Percentiles rank a stretch among this genome's conserved stretches.
Evolutionary conservation across 768 basidiomycete genomes (phyloP).

Genomic region (Xerocomellus chrysenteron): DNA sequence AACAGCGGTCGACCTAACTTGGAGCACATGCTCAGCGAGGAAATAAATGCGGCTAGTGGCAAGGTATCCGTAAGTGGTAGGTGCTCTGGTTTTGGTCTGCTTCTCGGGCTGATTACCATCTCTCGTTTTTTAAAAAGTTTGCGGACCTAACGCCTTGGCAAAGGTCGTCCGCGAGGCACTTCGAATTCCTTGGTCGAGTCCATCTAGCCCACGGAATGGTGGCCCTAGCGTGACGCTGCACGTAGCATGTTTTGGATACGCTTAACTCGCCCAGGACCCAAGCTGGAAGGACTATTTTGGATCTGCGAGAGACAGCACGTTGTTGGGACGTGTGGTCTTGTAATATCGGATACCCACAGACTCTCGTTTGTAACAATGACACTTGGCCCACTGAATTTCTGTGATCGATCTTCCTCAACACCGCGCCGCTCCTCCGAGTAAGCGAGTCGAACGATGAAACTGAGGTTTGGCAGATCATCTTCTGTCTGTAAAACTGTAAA

Average conservation of each 20-base stretch:
- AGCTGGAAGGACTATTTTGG: neutral
- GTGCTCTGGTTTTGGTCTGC: constrained; percentile 5
- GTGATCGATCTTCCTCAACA: neutral
- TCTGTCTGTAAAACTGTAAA: too few relatives aligned
- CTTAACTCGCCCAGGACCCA: constrained; percentile 2
- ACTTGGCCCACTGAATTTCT: too few relatives aligned
- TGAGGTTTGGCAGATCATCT: neutral
- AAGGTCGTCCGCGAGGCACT: constrained; percentile 38
- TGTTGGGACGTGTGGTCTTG: neutral
- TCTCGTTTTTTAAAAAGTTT: constrained; percentile 11
- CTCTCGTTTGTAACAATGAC: neutral
- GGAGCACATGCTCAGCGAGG: constrained; percentile 32
- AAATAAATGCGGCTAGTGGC: constrained; percentile 33
- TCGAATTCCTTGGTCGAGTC: constrained; percentile 30
- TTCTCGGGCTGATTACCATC: neutral
- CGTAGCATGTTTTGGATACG: constrained; percentile 37
- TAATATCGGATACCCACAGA: neutral
- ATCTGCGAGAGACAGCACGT: neutral
- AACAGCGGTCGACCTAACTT: constrained; percentile 43
- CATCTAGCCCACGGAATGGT: constrained; percentile 27
- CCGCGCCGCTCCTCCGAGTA: neutral
- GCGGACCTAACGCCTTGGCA: constrained; percentile 41
- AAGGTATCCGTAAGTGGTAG: constrained; percentile 45
- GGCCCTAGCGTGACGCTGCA: constrained; percentile 35
- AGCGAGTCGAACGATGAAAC: neutral